Evolutionary conservation across 331 rosid species (phyloP).

Genomic region (Cydonia oblonga): DNA sequence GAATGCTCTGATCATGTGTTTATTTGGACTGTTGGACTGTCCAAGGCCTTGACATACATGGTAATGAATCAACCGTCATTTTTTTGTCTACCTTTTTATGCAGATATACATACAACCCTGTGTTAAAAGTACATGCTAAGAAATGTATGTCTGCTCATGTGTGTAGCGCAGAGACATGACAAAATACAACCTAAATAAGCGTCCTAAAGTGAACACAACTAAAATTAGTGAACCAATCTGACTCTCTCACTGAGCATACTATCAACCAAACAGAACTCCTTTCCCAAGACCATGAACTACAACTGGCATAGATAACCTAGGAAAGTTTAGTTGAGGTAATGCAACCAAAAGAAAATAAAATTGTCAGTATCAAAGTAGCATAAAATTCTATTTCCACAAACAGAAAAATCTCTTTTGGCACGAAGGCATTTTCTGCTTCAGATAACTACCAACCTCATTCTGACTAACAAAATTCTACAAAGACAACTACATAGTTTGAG

Average conservation of each 20-base stretch:
- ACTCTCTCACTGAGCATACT: neutral
- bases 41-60: neutral
- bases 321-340: neutral
- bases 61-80: neutral
- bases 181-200: neutral
- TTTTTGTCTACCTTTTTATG: neutral
- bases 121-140: neutral
- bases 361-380: neutral
- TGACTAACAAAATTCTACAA: neutral
- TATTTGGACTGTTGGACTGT: neutral
- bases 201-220: too few species aligned
- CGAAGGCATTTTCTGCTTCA: neutral
- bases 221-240: neutral
- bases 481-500: neutral
- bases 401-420: neutral
- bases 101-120: neutral
- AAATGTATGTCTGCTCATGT: neutral
- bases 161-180: neutral
- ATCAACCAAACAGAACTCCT: neutral
- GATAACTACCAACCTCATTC: neutral
- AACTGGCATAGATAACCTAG: neutral
- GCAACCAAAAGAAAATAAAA: neutral
- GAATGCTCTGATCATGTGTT: neutral
- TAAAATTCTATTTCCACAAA: neutral
- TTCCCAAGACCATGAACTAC: neutral